Percentiles rank a stretch among this genome's conserved stretches.
Evolutionary conservation across 371 early-diverging fungal species (phyloP).

Genomic region (Mucor racemosus): DNA sequence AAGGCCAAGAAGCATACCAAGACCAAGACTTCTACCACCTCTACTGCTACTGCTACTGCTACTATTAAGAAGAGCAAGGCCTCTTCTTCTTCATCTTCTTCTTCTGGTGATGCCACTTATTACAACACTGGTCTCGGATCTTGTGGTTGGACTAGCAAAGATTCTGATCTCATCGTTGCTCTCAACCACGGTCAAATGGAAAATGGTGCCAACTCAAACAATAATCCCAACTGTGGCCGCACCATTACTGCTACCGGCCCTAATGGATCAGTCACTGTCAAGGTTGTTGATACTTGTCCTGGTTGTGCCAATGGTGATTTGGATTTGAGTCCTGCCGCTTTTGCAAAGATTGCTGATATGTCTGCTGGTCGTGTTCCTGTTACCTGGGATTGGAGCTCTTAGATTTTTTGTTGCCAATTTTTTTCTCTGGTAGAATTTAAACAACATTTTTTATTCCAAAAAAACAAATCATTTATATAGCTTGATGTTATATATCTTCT

Average conservation of each 20-base stretch:
- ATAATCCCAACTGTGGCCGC: constrained; percentile 60
- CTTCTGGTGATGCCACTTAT: constrained; percentile 50
- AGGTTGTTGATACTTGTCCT: constrained; percentile 65
- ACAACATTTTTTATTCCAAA: not conserved
- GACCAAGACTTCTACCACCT: constrained; percentile 14
- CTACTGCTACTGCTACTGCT: constrained; percentile 10
- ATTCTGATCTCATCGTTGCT: constrained; percentile 32
- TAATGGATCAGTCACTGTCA: constrained; percentile 53
- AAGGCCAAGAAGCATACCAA: not conserved
- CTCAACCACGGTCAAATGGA: constrained; percentile 32
- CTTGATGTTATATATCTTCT: not conserved
- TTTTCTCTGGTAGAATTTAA: constrained; percentile 23
- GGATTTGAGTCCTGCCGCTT: constrained; percentile 64
- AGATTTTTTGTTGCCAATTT: not conserved
- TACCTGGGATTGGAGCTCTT: constrained; percentile 46
- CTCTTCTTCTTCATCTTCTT: constrained; percentile 10
- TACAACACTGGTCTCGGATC: constrained; percentile 40
- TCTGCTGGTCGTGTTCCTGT: constrained; percentile 55
- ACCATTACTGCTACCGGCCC: constrained; percentile 50
- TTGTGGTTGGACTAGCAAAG: constrained; percentile 30
- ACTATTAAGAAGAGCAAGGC: not conserved
- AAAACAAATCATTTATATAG: not conserved
- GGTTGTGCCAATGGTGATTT: constrained; percentile 60
- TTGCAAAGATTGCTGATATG: constrained; percentile 54
- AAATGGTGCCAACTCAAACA: constrained; percentile 32